phyloP scores from a whole-genome alignment of 1,139 yeast genomes.

The Wickerhamiella infanticola region DNA sequence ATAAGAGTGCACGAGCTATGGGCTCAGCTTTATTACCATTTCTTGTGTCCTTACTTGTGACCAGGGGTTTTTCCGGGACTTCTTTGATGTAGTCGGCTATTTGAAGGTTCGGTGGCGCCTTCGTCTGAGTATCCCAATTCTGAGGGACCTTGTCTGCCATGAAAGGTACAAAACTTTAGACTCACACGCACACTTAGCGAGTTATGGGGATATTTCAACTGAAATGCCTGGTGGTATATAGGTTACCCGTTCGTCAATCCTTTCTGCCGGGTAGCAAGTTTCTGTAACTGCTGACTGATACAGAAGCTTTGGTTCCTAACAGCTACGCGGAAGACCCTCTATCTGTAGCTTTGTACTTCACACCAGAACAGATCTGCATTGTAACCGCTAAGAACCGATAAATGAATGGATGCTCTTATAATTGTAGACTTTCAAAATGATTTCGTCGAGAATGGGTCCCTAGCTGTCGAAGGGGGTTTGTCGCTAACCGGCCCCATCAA shows the following conservation, averaged over 20 bases:
- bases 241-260: neutral
- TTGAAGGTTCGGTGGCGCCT: neutral
- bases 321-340: neutral
- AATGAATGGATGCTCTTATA: constrained; percentile 34
- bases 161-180: no score
- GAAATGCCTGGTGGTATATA: no score
- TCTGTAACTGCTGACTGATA: neutral
- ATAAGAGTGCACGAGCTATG: neutral
- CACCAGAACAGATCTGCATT: no score
- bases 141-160: neutral
- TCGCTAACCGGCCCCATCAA: constrained; percentile 38
- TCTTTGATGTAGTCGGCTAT: neutral
- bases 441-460: constrained; percentile 53
- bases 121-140: neutral
- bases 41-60: neutral
- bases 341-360: no score
- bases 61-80: neutral
- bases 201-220: no score
- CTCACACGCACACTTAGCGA: no score
- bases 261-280: neutral
- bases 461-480: constrained; percentile 60
- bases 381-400: no score
- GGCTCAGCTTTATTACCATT: neutral
- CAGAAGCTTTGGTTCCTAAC: neutral
- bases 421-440: constrained; percentile 77